Conservation (phyloP, 208 protist genomes). For the Crithidia brevicula region DNA sequence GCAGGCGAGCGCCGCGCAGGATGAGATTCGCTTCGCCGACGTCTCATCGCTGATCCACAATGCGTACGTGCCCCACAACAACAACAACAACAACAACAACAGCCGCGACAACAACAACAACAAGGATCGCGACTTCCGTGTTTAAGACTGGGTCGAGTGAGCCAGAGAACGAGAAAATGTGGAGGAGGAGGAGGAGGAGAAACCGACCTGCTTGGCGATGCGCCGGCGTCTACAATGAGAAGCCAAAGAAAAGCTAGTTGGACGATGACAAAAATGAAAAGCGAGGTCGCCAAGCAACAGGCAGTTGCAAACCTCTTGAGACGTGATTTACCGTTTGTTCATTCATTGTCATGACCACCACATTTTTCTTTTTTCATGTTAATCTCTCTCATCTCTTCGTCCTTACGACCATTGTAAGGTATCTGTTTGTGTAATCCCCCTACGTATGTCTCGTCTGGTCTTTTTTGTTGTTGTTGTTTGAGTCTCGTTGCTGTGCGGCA, state of each 20-base stretch:
- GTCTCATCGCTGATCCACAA: slow-evolving; percentile 50
- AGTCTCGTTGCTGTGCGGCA: not conserved
- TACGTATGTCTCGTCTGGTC: no score
- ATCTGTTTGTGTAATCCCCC: no score
- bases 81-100: slow-evolving; percentile 11
- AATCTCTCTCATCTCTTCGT: no score
- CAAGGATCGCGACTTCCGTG: slow-evolving; percentile 21
- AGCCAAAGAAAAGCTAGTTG: not conserved
- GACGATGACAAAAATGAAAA: no score
- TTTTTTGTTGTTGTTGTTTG: slow-evolving; percentile 9
- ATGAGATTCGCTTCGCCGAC: slow-evolving; percentile 66
- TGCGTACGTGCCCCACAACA: slow-evolving; percentile 16
- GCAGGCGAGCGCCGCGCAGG: slow-evolving; percentile 61
- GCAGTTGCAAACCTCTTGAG: no score
- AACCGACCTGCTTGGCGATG: no score
- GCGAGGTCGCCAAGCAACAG: no score
- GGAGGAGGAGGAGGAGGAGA: not conserved
- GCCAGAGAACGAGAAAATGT: not conserved
- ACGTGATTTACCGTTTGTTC: no score
- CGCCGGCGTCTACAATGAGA: no score
- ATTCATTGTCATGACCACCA: no score
- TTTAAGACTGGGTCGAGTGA: not conserved
- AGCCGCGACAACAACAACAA: slow-evolving; percentile 5
- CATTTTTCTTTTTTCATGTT: no score
- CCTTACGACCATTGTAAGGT: no score